phyloP scores from a whole-genome alignment of 306 rosid species.

The Begonia masoniana region DNA sequence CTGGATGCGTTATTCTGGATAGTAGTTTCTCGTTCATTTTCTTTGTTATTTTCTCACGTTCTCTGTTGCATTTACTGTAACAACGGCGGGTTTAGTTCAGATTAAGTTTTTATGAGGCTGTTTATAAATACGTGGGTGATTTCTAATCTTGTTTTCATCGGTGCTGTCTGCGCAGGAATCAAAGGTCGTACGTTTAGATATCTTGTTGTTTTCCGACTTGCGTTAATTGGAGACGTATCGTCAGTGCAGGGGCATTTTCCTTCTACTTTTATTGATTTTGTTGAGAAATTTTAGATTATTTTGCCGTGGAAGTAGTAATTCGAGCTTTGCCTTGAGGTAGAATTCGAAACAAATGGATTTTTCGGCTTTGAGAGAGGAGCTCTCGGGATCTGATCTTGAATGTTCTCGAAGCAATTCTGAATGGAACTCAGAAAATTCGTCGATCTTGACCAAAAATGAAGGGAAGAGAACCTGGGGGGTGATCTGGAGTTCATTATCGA shows the following conservation, averaged over 20 bases:
- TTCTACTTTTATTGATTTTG: neutral
- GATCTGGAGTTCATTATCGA: slow-evolving; percentile 4
- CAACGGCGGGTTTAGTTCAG: neutral
- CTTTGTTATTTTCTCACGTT: neutral
- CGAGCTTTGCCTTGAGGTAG: neutral
- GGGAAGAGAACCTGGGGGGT: neutral
- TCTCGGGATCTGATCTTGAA: slow-evolving; percentile 36
- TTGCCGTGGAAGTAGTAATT: neutral
- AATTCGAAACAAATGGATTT: neutral
- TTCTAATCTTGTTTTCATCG: neutral
- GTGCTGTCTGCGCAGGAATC: neutral
- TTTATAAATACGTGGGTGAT: no score
- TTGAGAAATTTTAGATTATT: neutral
- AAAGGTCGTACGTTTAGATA: neutral
- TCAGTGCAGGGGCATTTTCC: no score
- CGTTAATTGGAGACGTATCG: neutral
- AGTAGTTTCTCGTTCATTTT: neutral
- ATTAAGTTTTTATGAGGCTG: no score
- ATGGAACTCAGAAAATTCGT: neutral
- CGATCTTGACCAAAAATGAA: slow-evolving; percentile 1
- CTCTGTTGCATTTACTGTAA: neutral
- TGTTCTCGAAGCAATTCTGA: slow-evolving; percentile 27
- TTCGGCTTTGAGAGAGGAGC: slow-evolving; percentile 19
- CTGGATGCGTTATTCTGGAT: neutral
- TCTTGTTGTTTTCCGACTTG: neutral